Evolutionary conservation across 1,139 yeast genomes (phyloP), one percentile per base, ranked within the genome.

Genomic region (Maudiozyma humilis): DNA sequence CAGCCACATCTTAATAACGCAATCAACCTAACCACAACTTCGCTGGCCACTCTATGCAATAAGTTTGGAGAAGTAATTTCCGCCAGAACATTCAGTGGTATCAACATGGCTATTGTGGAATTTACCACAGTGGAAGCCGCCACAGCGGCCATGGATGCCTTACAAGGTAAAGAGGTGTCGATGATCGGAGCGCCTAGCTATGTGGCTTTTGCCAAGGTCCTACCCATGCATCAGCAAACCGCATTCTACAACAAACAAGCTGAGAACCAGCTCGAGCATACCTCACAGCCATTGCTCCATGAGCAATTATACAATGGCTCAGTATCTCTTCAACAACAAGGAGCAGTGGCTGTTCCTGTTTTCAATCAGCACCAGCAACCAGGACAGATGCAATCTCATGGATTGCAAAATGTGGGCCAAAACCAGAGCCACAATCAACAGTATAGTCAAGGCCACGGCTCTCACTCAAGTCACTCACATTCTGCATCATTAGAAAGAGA

Each of bases 91-190:
- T 60, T 76, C 43, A 64, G 69, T 29, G 72, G 72, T 42, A 67
- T 72, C 41, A 71, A 71, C 45, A 69, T 75, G 56, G 93, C 93
- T 0, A 71, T 87, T 50, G 81, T 85, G 29, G 93, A 84, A 62
- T 88, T 86, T 64, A 70, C 75, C 3, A 69, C 73, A 32, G 67
- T 83, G 13, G 95, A 86, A 40, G 69, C 79, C 34, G 95, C 97
- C 12, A 78, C 84, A 72, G 75, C 72, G 38, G 86, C 95, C 41
- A 81, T 81, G 57, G 82, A 84, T 4, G 77, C 72, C 41, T 75
- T 88, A 57, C 84, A 83, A 57, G 94, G 88, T 51, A 78, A 81
- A 53, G 96, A 89, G 59, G 70, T 91, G 34, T 60, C 64, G 1
- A 76, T 80, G 48, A 83, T 89, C 1, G 95, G 95, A 0, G 69